These are phyloP conservation scores for Pisolithus orientalis DNA, from an alignment of 768 basidiomycete species.

Conservation along the genomic window DNA sequence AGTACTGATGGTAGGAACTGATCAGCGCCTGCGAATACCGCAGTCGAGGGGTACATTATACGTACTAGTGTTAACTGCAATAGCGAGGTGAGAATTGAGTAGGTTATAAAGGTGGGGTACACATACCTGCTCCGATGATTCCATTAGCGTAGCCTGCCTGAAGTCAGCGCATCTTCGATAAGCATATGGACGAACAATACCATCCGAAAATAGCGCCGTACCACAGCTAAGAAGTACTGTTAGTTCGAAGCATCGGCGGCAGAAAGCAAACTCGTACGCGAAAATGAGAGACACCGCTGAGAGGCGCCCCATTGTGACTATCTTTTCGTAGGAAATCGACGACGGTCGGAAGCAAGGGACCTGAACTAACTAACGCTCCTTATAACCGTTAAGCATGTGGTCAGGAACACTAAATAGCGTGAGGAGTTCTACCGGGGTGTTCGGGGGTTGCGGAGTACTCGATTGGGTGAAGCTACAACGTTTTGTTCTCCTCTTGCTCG, in stretches of 20 bases:
- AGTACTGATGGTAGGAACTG: slow-evolving; percentile 43
- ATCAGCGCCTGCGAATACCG: not conserved
- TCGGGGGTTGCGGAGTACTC: not conserved
- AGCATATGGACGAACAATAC: slow-evolving; percentile 28
- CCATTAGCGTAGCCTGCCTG: slow-evolving; percentile 70
- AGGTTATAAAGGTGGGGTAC: not conserved
- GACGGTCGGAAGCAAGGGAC: not conserved
- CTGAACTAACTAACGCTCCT: not conserved
- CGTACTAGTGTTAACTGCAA: slow-evolving; percentile 63
- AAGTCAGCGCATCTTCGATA: slow-evolving; percentile 1
- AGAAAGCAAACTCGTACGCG: slow-evolving; percentile 45
- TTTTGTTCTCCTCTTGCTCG: not conserved
- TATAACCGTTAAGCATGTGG: not conserved
- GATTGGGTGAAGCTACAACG: not conserved
- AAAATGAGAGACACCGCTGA: slow-evolving; percentile 76
- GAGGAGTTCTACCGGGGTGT: too few relatives aligned
- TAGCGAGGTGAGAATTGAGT: not conserved
- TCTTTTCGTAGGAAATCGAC: slow-evolving; percentile 1
- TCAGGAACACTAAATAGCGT: too few relatives aligned
- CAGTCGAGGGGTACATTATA: not conserved
- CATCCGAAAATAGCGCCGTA: slow-evolving; percentile 84
- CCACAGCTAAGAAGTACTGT: slow-evolving; percentile 50
- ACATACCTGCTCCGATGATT: slow-evolving; percentile 70
- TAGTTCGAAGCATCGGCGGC: too few relatives aligned
- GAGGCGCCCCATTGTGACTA: slow-evolving; percentile 17